Conservation (phyloP, 2,329 filamentous ascomycete genomes). For the Lizonia empirigonia region DNA sequence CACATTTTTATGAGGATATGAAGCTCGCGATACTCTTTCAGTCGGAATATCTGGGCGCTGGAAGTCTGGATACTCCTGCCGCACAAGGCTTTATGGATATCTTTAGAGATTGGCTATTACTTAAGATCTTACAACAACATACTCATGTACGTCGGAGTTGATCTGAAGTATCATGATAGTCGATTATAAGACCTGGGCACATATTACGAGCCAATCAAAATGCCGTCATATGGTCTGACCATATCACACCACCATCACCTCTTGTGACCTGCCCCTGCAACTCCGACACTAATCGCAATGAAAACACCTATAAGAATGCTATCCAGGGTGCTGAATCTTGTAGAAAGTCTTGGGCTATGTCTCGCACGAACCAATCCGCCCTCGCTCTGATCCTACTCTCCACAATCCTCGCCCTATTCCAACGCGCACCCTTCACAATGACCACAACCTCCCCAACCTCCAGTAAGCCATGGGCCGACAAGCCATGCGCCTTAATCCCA, state of each 20-base stretch:
- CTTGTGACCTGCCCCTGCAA: not conserved
- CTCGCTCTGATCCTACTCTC: conserved; percentile 14
- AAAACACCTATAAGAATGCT: not conserved
- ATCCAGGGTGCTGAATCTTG: not conserved
- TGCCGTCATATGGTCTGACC: conserved; percentile 4
- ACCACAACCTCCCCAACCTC: conserved; percentile 3
- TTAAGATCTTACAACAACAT: not conserved
- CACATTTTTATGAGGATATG: too few relatives aligned
- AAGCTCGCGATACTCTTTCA: too few relatives aligned
- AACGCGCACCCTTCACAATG: conserved; percentile 16
- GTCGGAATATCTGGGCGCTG: too few relatives aligned
- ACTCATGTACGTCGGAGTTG: not conserved
- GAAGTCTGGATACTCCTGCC: not conserved
- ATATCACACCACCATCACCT: conserved; percentile 15
- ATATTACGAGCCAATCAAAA: not conserved
- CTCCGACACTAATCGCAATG: not conserved
- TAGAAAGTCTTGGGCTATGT: not conserved
- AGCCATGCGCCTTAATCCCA: conserved; percentile 32
- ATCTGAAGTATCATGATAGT: not conserved
- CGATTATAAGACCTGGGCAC: not conserved
- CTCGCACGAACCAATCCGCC: conserved; percentile 10
- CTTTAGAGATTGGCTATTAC: not conserved
- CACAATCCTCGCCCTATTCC: conserved; percentile 15
- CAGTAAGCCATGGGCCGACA: conserved; percentile 39
- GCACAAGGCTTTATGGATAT: too few relatives aligned